Evolutionary conservation across 139 green algal genomes (phyloP), one percentile per base, ranked within the genome.

Genomic region (Dunaliella primolecta): DNA sequence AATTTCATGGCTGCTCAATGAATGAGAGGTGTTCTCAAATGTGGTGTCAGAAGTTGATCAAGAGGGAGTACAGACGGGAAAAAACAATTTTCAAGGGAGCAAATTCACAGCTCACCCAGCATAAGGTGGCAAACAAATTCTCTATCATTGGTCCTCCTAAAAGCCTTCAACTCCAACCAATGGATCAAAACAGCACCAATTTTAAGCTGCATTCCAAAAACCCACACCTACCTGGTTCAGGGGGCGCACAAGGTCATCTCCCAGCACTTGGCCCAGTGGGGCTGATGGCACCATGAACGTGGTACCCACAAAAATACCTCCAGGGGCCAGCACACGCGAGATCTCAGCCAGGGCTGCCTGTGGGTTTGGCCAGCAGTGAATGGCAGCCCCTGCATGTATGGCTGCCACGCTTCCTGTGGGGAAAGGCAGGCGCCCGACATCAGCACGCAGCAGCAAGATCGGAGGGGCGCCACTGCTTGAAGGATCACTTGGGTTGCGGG

Each of bases 341-440:
- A 99, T 98, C 89, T 99, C 97, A 21, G 94, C 95, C 74, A 98
- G 79, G 0, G 91, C 91, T 1, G 87, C 84, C 86, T 92, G 84
- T 1, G 95, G 93, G 46, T 95, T 91, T 24, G 96, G 96, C 97
- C 97, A 99, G 92, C 97, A 99, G 91, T 99, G 97, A 38, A 99
- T 95, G 78, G 97, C 97, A 2, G 97, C 97, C 33, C 95, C 96
- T 29, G 97, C 97, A 87, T 99, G 96, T 23, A 99, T 94, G 36
- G 91, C 97, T 27, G 93, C 90, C n/a, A 99, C 82, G 21, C 70
- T 91, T 7, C 46, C 46, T 64, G 46, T 64, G 46, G 87, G 80
- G 81, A 99, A 99, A 0, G 97, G 97, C 84, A 99, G 88, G 2
- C 97, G 87, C 1, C 81, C 93, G 7, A 98, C 92, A 84, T 99